Conservation (phyloP, 202 grass and related monocot genomes). For the Saccharum hybrid region DNA sequence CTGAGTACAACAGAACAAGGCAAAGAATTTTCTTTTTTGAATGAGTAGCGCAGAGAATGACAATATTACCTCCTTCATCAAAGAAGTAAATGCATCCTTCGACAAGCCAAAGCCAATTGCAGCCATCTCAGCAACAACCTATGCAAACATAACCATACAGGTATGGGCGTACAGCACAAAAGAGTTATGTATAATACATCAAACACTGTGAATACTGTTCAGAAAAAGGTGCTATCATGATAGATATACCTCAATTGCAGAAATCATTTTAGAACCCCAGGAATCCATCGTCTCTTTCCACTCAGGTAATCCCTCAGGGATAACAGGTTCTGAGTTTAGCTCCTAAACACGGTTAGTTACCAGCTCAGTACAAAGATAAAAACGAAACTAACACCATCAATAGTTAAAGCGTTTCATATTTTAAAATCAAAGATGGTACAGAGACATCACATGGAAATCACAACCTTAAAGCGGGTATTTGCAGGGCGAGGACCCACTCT, state of each 20-base stretch:
- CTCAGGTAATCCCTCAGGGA: slow-evolving; percentile 89
- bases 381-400: not conserved
- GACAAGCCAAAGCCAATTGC: slow-evolving; percentile 85
- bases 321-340: slow-evolving; percentile 91
- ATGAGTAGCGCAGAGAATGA: not conserved
- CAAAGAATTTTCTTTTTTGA: not conserved
- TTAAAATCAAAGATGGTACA: not conserved
- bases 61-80: slow-evolving; percentile 89
- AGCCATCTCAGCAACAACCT: slow-evolving; percentile 98
- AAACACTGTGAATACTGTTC: not conserved
- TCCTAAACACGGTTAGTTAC: slow-evolving; percentile 57
- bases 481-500: slow-evolving; percentile 79
- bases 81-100: slow-evolving; percentile 91
- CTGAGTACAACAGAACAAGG: not conserved
- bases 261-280: slow-evolving; percentile 97
- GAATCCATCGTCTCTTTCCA: slow-evolving; percentile 98
- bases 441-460: not conserved
- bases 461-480: slow-evolving; percentile 80
- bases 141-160: slow-evolving; percentile 28
- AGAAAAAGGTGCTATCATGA: not conserved
- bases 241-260: slow-evolving; percentile 73
- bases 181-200: not conserved
- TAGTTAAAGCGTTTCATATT: not conserved
- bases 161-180: not conserved
- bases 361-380: not conserved